These are phyloP conservation scores for Vitis rotundifolia DNA, from an alignment of 164 flowering plant species.

Conservation along the genomic window DNA sequence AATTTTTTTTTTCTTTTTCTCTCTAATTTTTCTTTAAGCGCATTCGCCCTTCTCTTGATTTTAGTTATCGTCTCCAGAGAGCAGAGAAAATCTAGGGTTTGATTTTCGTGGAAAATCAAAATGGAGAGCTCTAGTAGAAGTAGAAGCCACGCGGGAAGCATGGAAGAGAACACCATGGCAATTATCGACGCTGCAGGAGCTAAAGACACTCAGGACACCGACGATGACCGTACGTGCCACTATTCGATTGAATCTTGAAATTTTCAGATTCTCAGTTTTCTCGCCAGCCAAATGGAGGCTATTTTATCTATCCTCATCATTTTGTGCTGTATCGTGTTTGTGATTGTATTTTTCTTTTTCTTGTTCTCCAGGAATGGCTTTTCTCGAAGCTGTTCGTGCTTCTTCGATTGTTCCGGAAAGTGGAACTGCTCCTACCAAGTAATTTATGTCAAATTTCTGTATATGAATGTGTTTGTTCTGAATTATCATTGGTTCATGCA, in stretches of 20 bases:
- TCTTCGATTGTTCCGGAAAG: conserved; percentile 46
- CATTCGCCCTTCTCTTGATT: too few relatives aligned
- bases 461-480: neutral
- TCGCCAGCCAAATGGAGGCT: neutral
- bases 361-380: conserved; percentile 50
- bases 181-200: conserved; percentile 60
- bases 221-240: conserved; percentile 52
- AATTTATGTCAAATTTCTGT: conserved; percentile 7
- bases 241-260: neutral
- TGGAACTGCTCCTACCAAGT: conserved; percentile 66
- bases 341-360: neutral
- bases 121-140: conserved; percentile 9
- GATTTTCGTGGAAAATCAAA: too few relatives aligned
- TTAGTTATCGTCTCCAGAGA: neutral
- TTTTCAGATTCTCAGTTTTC: neutral
- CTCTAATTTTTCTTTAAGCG: too few relatives aligned
- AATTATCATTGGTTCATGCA: neutral
- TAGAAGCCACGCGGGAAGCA: conserved; percentile 26
- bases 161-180: conserved; percentile 75
- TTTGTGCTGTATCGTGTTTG: too few relatives aligned
- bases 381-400: conserved; percentile 78
- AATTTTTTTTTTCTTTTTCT: too few relatives aligned
- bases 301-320: neutral
- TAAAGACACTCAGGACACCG: conserved; percentile 44
- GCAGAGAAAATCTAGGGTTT: neutral